Evolutionary conservation across 1,284 basidiomycete genomes (phyloP).

Genomic region (Microbotryomycetes sp.): DNA sequence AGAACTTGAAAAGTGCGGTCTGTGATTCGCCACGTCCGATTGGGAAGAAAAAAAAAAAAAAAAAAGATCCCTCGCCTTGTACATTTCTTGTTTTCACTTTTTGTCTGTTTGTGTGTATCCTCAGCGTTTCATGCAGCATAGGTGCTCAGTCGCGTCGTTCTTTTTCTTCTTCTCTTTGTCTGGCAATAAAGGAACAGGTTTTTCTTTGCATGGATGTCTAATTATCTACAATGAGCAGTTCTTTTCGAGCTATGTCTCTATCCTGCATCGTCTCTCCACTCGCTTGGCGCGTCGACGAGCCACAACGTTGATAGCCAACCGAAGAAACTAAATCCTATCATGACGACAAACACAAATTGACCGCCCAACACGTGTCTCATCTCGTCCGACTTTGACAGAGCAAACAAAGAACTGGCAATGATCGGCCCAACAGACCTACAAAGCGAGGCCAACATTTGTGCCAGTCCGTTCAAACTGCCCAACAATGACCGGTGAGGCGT

Average conservation of each 20-base stretch:
- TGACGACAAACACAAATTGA: constrained; percentile 15
- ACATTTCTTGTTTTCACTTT: neutral
- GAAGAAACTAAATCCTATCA: neutral
- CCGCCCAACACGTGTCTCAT: constrained; percentile 18
- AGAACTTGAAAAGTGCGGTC: constrained; percentile 19
- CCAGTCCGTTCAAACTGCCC: constrained; percentile 38
- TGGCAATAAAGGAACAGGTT: neutral
- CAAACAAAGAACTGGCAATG: constrained; percentile 30
- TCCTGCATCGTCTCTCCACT: constrained; percentile 13
- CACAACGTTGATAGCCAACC: constrained; percentile 22
- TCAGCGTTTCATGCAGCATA: neutral
- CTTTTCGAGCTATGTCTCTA: neutral
- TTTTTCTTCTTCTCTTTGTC: neutral
- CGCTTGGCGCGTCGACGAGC: constrained; percentile 16
- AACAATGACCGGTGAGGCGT: constrained; percentile 34
- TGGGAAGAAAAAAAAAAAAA: neutral
- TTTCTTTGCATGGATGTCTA: neutral
- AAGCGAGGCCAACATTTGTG: constrained; percentile 34
- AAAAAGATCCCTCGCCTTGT: neutral
- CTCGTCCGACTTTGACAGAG: constrained; percentile 11
- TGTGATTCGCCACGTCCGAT: neutral
- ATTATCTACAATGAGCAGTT: neutral
- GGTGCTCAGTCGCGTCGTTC: neutral
- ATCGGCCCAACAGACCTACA: constrained; percentile 27
- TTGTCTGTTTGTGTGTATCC: neutral